Evolutionary conservation across 1,284 basidiomycete species (phyloP).

Genomic region (Mycosarcoma maydis): DNA sequence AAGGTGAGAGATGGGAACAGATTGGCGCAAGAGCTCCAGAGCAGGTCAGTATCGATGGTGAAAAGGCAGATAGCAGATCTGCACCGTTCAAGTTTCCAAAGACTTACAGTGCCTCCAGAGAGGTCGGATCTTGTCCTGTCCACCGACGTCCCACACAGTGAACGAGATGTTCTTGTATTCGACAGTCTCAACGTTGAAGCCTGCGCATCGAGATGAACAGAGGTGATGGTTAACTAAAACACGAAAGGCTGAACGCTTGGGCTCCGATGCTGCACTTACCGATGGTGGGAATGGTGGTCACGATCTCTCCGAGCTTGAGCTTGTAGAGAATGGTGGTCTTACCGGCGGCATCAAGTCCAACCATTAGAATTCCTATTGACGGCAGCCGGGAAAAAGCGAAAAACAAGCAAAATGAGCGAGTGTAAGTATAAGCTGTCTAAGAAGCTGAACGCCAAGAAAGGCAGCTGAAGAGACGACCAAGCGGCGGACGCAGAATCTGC

Average conservation of each 20-base stretch:
- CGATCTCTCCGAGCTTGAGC: slow-evolving; percentile 98
- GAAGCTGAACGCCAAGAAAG: neutral
- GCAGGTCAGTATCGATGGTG: neutral
- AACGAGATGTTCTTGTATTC: slow-evolving; percentile 99
- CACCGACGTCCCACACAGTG: slow-evolving; percentile 99
- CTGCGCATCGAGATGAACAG: slow-evolving; percentile 67
- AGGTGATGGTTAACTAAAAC: neutral
- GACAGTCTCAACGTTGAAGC: slow-evolving; percentile 88
- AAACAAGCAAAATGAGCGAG: neutral
- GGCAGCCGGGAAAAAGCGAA: neutral
- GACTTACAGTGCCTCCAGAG: slow-evolving; percentile 98
- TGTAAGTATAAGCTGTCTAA: too few species aligned
- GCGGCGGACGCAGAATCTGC: slow-evolving; percentile 3
- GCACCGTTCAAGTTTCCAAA: too few species aligned
- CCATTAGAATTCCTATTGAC: slow-evolving; percentile 71
- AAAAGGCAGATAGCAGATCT: neutral
- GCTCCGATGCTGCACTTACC: slow-evolving; percentile 44
- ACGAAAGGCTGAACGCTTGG: neutral
- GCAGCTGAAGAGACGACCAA: neutral
- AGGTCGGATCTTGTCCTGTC: slow-evolving; percentile 75
- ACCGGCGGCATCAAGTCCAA: slow-evolving; percentile 96
- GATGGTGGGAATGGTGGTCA: slow-evolving; percentile 99
- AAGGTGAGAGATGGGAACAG: neutral
- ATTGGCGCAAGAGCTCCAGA: neutral
- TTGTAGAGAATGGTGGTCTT: slow-evolving; percentile 88